Evolutionary conservation across 2,329 filamentous ascomycete species (phyloP).

Genomic region (Fusarium phyllophilum): DNA sequence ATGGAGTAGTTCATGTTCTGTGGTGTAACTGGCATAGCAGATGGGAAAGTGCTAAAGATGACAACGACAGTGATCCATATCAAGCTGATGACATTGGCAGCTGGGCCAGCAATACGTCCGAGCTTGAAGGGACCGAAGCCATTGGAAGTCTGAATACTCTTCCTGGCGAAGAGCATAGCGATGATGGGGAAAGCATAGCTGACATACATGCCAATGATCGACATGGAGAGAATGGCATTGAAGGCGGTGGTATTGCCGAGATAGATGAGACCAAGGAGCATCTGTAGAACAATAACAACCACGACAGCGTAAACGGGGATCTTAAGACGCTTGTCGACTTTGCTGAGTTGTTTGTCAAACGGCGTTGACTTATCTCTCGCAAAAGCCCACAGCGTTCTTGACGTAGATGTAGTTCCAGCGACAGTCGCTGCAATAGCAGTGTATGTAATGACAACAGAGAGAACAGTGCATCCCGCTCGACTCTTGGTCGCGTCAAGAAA

Average conservation of each 20-base stretch:
- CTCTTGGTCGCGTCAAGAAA: slow-evolving; percentile 47
- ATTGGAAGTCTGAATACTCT: slow-evolving; percentile 30
- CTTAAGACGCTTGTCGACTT: slow-evolving; percentile 46
- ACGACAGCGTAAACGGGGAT: slow-evolving; percentile 48
- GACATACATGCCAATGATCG: slow-evolving; percentile 55
- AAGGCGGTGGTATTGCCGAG: slow-evolving; percentile 55
- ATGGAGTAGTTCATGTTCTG: slow-evolving; percentile 60
- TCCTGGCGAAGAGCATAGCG: slow-evolving; percentile 51
- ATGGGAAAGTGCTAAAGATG: slow-evolving; percentile 58
- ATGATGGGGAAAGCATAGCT: slow-evolving; percentile 55
- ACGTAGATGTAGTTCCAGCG: slow-evolving; percentile 50
- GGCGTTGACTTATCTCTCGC: slow-evolving; percentile 52
- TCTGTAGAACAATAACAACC: slow-evolving; percentile 41
- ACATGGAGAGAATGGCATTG: slow-evolving; percentile 54
- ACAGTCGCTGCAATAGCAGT: slow-evolving; percentile 46
- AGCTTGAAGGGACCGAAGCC: slow-evolving; percentile 46
- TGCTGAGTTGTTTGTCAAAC: slow-evolving; percentile 50
- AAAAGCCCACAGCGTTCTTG: slow-evolving; percentile 53
- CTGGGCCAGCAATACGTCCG: slow-evolving; percentile 46
- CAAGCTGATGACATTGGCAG: slow-evolving; percentile 54
- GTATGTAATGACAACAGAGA: slow-evolving; percentile 44
- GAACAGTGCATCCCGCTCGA: slow-evolving; percentile 38
- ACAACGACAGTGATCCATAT: slow-evolving; percentile 57
- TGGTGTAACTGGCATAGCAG: slow-evolving; percentile 51
- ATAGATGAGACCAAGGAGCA: slow-evolving; percentile 52